Conservation (phyloP, 2,329 filamentous ascomycete species). For the Apiospora koreana region DNA sequence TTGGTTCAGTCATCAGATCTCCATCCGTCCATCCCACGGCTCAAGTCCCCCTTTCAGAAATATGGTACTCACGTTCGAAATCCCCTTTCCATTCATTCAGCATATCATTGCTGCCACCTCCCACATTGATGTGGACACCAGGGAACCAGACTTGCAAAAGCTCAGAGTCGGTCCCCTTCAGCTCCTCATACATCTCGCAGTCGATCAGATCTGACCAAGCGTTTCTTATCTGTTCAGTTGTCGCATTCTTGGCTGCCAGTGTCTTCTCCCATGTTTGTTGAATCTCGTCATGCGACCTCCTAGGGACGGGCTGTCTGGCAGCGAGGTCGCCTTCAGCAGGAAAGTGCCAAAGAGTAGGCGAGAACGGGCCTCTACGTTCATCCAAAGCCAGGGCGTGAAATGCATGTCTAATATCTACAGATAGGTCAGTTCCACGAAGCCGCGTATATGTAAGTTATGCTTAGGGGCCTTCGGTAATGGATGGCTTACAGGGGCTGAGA, state of each 20-base stretch:
- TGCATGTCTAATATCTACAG: conserved; percentile 33
- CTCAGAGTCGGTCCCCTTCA: conserved; percentile 18
- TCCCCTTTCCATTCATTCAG: conserved; percentile 16
- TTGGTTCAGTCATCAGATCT: not conserved
- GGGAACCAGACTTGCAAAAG: conserved; percentile 59
- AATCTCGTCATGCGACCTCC: conserved; percentile 13
- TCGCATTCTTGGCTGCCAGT: not conserved
- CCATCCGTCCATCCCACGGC: too few relatives aligned
- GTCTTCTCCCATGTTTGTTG: not conserved
- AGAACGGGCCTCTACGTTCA: conserved; percentile 44
- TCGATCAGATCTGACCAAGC: conserved; percentile 17
- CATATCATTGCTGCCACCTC: conserved; percentile 43
- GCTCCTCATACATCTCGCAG: conserved; percentile 18
- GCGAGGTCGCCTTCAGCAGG: conserved; percentile 24
- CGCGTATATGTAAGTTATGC: not conserved
- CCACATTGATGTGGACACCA: conserved; percentile 52
- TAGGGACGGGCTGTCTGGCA: conserved; percentile 19
- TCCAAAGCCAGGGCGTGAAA: conserved; percentile 41
- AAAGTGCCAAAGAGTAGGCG: conserved; percentile 54
- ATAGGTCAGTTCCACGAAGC: not conserved
- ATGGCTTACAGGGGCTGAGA: conserved; percentile 18
- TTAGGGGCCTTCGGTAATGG: not conserved
- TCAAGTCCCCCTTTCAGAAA: too few relatives aligned
- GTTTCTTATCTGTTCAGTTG: not conserved
- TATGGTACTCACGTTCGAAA: conserved; percentile 19